phyloP scores from a whole-genome alignment of 345 rosid genomes.

The Camelina neglecta region DNA sequence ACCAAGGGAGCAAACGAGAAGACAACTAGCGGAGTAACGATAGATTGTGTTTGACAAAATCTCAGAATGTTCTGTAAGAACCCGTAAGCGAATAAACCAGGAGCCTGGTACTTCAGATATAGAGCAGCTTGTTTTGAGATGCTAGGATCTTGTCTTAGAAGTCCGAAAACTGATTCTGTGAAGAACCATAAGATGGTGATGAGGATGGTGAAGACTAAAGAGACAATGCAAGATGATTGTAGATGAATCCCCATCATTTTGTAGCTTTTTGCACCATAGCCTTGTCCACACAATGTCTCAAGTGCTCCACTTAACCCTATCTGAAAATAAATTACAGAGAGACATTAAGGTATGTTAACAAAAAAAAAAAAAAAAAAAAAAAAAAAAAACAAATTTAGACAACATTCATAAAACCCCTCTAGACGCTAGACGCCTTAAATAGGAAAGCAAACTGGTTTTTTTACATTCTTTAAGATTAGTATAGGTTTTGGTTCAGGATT shows the following conservation, averaged over 20 bases:
- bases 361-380: too few relatives aligned
- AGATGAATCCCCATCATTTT: constrained; percentile 67
- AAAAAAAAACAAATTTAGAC: too few relatives aligned
- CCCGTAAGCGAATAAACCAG: constrained; percentile 66
- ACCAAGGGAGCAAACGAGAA: constrained; percentile 52
- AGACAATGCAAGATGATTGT: constrained; percentile 73
- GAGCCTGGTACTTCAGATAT: constrained; percentile 62
- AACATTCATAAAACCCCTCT: too few relatives aligned
- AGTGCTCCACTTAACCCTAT: constrained; percentile 77
- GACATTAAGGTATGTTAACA: neutral
- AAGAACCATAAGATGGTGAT: constrained; percentile 60
- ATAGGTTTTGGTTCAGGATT: too few relatives aligned
- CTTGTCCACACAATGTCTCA: constrained; percentile 93
- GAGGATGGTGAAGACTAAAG: constrained; percentile 38
- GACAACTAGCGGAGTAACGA: constrained; percentile 50
- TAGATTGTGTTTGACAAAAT: constrained; percentile 78
- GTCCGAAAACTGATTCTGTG: constrained; percentile 52
- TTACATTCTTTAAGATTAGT: too few relatives aligned
- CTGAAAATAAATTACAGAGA: constrained; percentile 38
- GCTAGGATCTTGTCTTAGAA: constrained; percentile 62
- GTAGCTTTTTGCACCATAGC: constrained; percentile 70
- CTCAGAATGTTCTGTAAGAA: constrained; percentile 72
- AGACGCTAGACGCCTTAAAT: too few relatives aligned
- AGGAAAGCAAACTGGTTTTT: too few relatives aligned
- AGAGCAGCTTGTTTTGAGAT: constrained; percentile 63